Conservation (phyloP, 2,329 filamentous ascomycete species). For the Lachnum nothofagi region DNA sequence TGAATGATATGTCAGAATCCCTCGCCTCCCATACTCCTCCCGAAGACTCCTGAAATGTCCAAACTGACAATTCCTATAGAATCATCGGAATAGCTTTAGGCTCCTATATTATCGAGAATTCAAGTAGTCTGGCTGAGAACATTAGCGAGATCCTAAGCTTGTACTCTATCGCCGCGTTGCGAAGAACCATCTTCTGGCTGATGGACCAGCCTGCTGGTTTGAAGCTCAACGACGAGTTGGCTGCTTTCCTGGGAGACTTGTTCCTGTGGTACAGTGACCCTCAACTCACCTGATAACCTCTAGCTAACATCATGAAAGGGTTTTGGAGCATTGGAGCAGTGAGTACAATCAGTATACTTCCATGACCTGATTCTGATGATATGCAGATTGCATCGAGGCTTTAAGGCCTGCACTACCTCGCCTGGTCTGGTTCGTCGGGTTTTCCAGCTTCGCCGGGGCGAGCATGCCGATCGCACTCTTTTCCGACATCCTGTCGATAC, state of each 20-base stretch:
- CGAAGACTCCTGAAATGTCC: too few relatives aligned
- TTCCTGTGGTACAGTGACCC: too few relatives aligned
- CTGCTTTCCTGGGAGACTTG: constrained; percentile 86
- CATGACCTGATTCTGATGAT: constrained; percentile 1
- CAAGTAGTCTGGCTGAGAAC: constrained; percentile 72
- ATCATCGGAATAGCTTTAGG: constrained; percentile 97
- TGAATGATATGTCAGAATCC: constrained; percentile 98
- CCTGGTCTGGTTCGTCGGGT: constrained; percentile 87
- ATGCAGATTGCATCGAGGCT: constrained; percentile 64
- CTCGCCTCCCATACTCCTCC: too few relatives aligned
- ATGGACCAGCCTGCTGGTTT: constrained; percentile 93
- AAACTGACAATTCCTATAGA: too few relatives aligned
- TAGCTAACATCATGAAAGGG: too few relatives aligned
- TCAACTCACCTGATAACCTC: too few relatives aligned
- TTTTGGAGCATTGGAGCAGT: constrained; percentile 97
- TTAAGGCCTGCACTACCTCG: constrained; percentile 76
- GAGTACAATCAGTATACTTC: constrained; percentile 34
- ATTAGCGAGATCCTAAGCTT: constrained; percentile 70
- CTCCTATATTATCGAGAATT: constrained; percentile 95
- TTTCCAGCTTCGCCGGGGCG: constrained; percentile 90
- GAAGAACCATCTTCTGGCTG: constrained; percentile 86
- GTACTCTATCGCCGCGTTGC: constrained; percentile 85
- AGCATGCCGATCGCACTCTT: constrained; percentile 96
- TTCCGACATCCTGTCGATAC: constrained; percentile 83
- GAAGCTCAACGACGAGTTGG: constrained; percentile 91